A percentile compares a stretch with the other conserved stretches of the same genome.
Conservation (phyloP, 1,139 yeast genomes). For the Diutina scorzettiae region DNA sequence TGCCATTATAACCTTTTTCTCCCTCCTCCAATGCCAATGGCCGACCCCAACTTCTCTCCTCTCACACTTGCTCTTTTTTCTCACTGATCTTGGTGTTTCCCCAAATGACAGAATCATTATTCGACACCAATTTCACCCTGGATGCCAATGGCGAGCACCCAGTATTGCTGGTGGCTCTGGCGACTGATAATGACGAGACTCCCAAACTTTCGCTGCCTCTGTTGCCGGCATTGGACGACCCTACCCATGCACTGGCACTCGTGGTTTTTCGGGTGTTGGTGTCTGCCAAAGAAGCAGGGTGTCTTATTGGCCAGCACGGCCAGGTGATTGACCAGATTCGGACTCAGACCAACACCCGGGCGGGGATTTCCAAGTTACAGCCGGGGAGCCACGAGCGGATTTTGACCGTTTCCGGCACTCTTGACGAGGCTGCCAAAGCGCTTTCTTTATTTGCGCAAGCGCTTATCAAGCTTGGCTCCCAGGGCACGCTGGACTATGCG, state of each 20-base stretch:
- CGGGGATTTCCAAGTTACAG: constrained; percentile 76
- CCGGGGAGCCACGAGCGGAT: constrained; percentile 81
- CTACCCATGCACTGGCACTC: background rate
- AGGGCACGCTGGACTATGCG: constrained; percentile 18
- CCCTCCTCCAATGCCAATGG: too few species aligned
- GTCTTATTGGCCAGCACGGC: constrained; percentile 83
- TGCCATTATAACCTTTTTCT: too few species aligned
- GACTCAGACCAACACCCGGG: constrained; percentile 69
- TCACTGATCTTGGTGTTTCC: too few species aligned
- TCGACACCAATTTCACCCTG: constrained; percentile 25
- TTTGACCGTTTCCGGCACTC: constrained; percentile 69
- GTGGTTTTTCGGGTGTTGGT: constrained; percentile 47
- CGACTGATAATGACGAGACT: too few species aligned
- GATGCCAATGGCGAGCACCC: constrained; percentile 11
- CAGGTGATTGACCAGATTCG: constrained; percentile 68
- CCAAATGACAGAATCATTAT: constrained; percentile 35
- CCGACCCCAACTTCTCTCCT: too few species aligned
- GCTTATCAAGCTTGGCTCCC: constrained; percentile 22
- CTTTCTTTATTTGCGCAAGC: constrained; percentile 63
- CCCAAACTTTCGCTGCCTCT: background rate
- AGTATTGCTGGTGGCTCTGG: too few species aligned
- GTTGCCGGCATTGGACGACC: constrained; percentile 1
- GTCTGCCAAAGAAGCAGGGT: constrained; percentile 83
- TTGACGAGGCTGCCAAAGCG: constrained; percentile 64
- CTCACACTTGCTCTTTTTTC: too few species aligned